Evolutionary conservation across 192 early-diverging fungal species (phyloP).

Genomic region (Coemansia sp.): DNA sequence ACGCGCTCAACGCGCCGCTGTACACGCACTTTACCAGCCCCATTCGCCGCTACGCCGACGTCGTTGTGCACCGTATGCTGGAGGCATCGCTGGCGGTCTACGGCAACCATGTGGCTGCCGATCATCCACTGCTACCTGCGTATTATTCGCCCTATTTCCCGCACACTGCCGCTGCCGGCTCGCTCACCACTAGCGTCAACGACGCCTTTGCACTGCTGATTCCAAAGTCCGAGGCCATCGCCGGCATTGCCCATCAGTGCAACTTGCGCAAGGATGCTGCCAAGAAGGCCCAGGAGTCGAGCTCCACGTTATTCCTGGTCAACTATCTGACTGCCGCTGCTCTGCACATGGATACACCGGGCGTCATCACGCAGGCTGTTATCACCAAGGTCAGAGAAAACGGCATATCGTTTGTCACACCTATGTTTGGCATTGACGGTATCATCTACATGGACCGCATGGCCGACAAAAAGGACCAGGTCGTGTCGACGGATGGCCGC

Average conservation of each 20-base stretch:
- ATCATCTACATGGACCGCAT: conserved; percentile 66
- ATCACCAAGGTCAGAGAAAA: conserved; percentile 85
- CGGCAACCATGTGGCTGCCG: conserved; percentile 24
- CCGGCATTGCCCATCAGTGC: conserved; percentile 68
- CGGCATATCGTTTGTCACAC: conserved; percentile 81
- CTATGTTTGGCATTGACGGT: conserved; percentile 84
- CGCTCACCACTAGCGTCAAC: conserved; percentile 9
- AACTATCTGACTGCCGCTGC: conserved; percentile 61
- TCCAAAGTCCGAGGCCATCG: conserved; percentile 9
- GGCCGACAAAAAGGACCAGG: conserved; percentile 24
- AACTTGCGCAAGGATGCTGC: conserved; percentile 84
- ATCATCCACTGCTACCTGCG: conserved; percentile 44
- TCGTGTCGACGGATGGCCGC: conserved; percentile 18
- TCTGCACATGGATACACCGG: conserved; percentile 60
- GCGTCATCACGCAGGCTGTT: conserved; percentile 24
- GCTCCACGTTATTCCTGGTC: conserved; percentile 85
- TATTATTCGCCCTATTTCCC: conserved; percentile 41
- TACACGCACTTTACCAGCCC: conserved; percentile 99
- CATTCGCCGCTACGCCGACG: conserved; percentile 98
- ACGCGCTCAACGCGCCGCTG: conserved; percentile 85
- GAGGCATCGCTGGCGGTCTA: conserved; percentile 39
- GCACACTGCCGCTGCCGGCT: conserved; percentile 8
- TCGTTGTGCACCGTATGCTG: conserved; percentile 91
- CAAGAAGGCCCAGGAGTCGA: conserved; percentile 85
- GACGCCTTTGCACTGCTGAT: conserved; percentile 9